Conservation (phyloP, 1,284 basidiomycete genomes). For the Farysia itapuensis region DNA sequence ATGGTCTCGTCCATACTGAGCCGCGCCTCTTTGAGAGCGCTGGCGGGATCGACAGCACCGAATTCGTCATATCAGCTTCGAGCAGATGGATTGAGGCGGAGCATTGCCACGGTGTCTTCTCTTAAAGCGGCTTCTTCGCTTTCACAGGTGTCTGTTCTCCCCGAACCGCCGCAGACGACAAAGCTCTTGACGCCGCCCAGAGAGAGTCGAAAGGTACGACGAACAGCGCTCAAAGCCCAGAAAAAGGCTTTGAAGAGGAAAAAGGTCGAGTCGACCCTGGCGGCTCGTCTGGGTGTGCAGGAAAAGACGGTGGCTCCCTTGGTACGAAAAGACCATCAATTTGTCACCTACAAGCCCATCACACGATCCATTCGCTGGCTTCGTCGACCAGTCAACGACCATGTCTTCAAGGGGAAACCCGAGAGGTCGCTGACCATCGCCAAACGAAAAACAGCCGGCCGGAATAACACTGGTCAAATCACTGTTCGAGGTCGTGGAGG, state of each 20-base stretch:
- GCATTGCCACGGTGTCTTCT: too few relatives aligned
- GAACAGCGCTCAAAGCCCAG: conserved; percentile 39
- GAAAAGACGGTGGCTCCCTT: conserved; percentile 45
- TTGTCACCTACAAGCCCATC: conserved; percentile 87
- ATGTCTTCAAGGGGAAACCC: conserved; percentile 81
- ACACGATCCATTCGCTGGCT: conserved; percentile 84
- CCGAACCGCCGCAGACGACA: too few relatives aligned
- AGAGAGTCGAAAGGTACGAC: conserved; percentile 40
- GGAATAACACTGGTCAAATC: conserved; percentile 78
- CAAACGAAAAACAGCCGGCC: conserved; percentile 80
- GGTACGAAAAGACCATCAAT: conserved; percentile 61
- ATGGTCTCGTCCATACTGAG: conserved; percentile 19
- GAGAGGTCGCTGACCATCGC: conserved; percentile 78
- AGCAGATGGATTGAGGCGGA: too few relatives aligned
- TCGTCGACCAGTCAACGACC: conserved; percentile 75
- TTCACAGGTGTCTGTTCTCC: too few relatives aligned
- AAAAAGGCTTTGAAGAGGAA: conserved; percentile 33
- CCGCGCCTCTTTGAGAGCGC: conserved; percentile 19
- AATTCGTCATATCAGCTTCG: too few relatives aligned
- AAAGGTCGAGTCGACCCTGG: conserved; percentile 37
- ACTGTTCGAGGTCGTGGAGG: conserved; percentile 88
- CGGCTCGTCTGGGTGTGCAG: conserved; percentile 48
- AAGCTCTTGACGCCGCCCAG: too few relatives aligned
- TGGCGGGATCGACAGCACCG: conserved; percentile 8
- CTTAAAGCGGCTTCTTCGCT: too few relatives aligned